These are phyloP conservation scores for Chaetomiaceae sp. DNA, from an alignment of 2,329 filamentous ascomycete genomes.

Conservation along the genomic window DNA sequence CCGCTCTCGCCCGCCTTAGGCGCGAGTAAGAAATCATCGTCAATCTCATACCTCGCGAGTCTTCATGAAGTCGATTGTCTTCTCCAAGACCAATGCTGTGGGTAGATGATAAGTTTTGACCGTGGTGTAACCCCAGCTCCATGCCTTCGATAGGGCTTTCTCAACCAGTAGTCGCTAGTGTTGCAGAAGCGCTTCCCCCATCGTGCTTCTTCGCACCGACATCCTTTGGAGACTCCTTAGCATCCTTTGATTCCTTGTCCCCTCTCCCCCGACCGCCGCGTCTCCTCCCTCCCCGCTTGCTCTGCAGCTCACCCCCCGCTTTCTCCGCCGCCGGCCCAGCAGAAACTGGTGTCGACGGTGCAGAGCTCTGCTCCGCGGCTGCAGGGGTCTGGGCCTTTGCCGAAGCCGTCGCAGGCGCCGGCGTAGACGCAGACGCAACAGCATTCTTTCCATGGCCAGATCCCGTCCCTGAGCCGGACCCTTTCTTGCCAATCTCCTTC, in stretches of 20 bases:
- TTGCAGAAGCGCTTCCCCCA: conserved; percentile 4
- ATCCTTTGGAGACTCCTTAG: conserved; percentile 9
- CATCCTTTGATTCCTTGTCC: conserved; percentile 17
- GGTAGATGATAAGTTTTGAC: too few relatives aligned
- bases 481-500: conserved; percentile 53
- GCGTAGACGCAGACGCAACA: neutral
- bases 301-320: neutral
- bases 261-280: conserved; percentile 20
- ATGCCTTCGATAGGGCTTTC: neutral
- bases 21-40: too few relatives aligned
- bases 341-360: neutral
- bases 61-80: too few relatives aligned
- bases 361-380: neutral
- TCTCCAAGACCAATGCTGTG: too few relatives aligned
- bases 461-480: conserved; percentile 8
- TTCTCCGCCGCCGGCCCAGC: conserved; percentile 7
- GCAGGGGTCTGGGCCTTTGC: neutral
- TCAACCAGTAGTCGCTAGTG: neutral
- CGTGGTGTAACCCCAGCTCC: too few relatives aligned
- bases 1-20: too few relatives aligned
- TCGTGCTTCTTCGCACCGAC: conserved; percentile 3
- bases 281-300: conserved; percentile 20
- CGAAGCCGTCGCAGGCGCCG: neutral
- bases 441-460: conserved; percentile 1
- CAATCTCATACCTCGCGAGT: too few relatives aligned